Evolutionary conservation across 1,139 yeast genomes (phyloP), one percentile per base, ranked within the genome.

Genomic region (Pichia sp.): DNA sequence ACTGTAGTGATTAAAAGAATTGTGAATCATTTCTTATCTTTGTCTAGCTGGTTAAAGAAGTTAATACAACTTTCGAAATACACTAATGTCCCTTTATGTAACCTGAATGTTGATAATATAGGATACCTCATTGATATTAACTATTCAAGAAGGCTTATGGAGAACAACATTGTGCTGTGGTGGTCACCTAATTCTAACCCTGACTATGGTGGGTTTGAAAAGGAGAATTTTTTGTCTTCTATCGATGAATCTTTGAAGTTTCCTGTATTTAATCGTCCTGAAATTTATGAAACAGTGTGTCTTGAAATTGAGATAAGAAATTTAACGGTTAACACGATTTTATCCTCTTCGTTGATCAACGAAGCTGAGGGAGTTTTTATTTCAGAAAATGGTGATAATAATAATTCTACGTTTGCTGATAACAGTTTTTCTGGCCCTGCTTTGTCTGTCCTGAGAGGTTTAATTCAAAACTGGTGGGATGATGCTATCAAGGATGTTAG

Each of bases 381-480:
- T 28, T 69, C 88, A 1, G 94, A 83, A 54, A 63, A 81, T 50
- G 83, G 83, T 1, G 67, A 65, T 36, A 69, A 69, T 43, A 76
- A 76, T 6, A 66, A 72, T 4, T 68, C 75, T 18, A 74, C 72
- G 35, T 77, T 77, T 53, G 82, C 88, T 4, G 81, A 77, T 52
- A 88, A 82, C 59, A 75, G 94, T 0, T 88, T 89, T 53, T 80
- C 89, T n/a, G 70, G 79, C 0, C 78, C 85, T 1, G 85, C 96
- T 1, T 66, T 91, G 46, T 61, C 70, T 14, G 81, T 83, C 1
- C 69, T 93, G 45, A 74, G 94, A 55, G 61, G 72, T 4, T 68
- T 91, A 74, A 83, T 93, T 8, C 85, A 82, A 53, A 79, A 72
- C 33, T 86, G 96, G 96, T 91, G 97, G 96, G 94, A 86, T 56